Percentiles rank a stretch among this genome's conserved stretches.
Evolutionary conservation across 495 filamentous ascomycete genomes (phyloP).

Genomic region (Pseudevernia furfuracea): DNA sequence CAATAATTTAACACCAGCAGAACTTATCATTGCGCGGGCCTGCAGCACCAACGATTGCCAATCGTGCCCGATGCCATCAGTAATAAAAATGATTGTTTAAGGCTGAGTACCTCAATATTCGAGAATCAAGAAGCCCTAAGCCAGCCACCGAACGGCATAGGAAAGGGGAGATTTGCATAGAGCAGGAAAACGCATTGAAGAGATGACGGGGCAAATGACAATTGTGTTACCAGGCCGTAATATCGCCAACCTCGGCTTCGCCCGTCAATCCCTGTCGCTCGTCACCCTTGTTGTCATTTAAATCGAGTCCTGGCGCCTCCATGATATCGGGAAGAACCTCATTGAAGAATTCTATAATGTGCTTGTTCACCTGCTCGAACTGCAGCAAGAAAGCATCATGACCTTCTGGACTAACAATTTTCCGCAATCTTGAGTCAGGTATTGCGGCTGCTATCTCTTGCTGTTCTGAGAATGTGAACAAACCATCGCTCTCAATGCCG

Average conservation of each 20-base stretch:
- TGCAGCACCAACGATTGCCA: too few species aligned
- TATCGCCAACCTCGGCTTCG: slow-evolving; percentile 93
- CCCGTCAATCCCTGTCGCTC: slow-evolving; percentile 42
- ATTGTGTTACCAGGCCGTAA: slow-evolving; percentile 75
- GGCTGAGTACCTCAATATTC: too few species aligned
- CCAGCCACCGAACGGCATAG: too few species aligned
- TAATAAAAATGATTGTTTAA: too few species aligned
- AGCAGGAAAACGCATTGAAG: neutral
- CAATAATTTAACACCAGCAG: too few species aligned
- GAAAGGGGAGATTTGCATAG: neutral
- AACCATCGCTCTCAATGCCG: slow-evolving; percentile 87
- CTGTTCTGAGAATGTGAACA: slow-evolving; percentile 96
- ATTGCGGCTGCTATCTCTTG: slow-evolving; percentile 81
- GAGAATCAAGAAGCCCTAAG: too few species aligned
- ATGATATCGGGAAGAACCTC: slow-evolving; percentile 84
- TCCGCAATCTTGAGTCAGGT: slow-evolving; percentile 65
- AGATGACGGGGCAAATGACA: neutral
- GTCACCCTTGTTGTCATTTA: slow-evolving; percentile 29
- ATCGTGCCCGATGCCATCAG: too few species aligned
- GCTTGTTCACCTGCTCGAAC: slow-evolving; percentile 90
- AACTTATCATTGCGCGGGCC: too few species aligned
- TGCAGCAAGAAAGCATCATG: slow-evolving; percentile 95
- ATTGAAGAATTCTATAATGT: slow-evolving; percentile 76
- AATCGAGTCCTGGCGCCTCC: slow-evolving; percentile 46
- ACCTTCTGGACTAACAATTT: slow-evolving; percentile 87